Base-by-base conservation (phyloP, 2,329 filamentous ascomycete genomes). In the Sporothrix pseudoabietina region DNA sequence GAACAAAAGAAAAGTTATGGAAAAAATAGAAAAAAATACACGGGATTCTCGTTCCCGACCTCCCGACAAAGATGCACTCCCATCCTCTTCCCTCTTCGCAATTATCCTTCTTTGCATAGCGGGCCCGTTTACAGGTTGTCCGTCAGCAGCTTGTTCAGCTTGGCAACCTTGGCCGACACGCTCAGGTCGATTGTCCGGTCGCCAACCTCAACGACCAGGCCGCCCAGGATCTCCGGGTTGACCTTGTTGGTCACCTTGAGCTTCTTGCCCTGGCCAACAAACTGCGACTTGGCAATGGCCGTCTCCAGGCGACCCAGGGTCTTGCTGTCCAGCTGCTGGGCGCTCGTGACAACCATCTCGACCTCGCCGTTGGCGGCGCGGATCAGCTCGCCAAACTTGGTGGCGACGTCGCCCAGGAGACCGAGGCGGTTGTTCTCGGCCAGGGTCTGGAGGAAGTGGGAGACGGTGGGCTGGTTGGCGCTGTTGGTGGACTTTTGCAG, bases 131-230 rank as follows among this genome's bases (percentile, higher is more conserved):
- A 99, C 92, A 99, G 88, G 84, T 92, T 89, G 86, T 99, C 96
- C 79, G 89, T 94, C 82, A 99, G 92, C 83, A 97, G 91, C 92
- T 98, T 99, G 93, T 99, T 99, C 90, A 99, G 93, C 90, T 94
- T 97, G 83, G 93, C 89, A 84, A 99, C 92, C 89, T 95, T 97
- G 83, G 92, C 88, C 69, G 95, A 95, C 81, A 99, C 94, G 85
- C 92, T 96, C 79, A 98, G 92, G 85, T 99, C 96, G 82, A 99
- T 97, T 83, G 95, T 98, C 82, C 95, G 92, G 88, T 98, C 95
- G 80, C 94, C 95, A 78, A 98, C 92, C 87, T 98, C 95, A 81
- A 99, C 95, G 77, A 99, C 85, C 78, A 99, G 90, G 76, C 96
- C 96, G 78, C 96, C 96, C 78, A 97, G 85, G 81, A 99, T 95